Conservation (phyloP, 2,329 filamentous ascomycete species). For the Colletotrichum spaethianum region DNA sequence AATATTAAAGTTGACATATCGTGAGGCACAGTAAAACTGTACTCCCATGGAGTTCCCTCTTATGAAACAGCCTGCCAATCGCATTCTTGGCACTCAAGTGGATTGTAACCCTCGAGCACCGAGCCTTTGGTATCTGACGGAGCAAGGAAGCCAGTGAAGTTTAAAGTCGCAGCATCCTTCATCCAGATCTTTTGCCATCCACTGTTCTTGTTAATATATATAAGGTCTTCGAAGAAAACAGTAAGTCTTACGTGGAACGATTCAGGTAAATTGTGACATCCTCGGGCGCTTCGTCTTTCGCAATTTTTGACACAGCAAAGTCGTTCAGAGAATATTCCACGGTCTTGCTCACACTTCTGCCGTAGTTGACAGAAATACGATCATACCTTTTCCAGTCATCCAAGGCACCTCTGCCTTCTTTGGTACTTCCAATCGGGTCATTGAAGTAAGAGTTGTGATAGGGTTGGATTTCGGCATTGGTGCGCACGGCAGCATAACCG, state of each 20-base stretch:
- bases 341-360: conserved; percentile 67
- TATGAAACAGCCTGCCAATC: conserved; percentile 69
- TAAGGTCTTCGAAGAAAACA: fast-evolving
- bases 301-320: conserved; percentile 69
- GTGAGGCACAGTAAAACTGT: conserved; percentile 71
- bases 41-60: conserved; percentile 63
- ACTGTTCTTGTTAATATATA: not conserved
- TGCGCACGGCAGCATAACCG: conserved; percentile 67
- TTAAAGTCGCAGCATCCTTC: conserved; percentile 57
- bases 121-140: conserved; percentile 65
- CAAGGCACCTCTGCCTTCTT: conserved; percentile 70
- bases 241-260: conserved; percentile 55
- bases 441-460: conserved; percentile 63
- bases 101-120: conserved; percentile 59
- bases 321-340: conserved; percentile 73
- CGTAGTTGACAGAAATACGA: conserved; percentile 67
- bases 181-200: conserved; percentile 76
- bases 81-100: conserved; percentile 66
- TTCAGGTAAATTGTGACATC: conserved; percentile 67
- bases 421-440: conserved; percentile 67
- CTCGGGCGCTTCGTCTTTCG: conserved; percentile 63
- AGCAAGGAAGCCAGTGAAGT: conserved; percentile 70
- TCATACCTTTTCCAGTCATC: conserved; percentile 71
- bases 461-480: conserved; percentile 68
- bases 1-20: conserved; percentile 68